Evolutionary conservation across 768 basidiomycete genomes (phyloP).

Genomic region (Trametes sanguinea): DNA sequence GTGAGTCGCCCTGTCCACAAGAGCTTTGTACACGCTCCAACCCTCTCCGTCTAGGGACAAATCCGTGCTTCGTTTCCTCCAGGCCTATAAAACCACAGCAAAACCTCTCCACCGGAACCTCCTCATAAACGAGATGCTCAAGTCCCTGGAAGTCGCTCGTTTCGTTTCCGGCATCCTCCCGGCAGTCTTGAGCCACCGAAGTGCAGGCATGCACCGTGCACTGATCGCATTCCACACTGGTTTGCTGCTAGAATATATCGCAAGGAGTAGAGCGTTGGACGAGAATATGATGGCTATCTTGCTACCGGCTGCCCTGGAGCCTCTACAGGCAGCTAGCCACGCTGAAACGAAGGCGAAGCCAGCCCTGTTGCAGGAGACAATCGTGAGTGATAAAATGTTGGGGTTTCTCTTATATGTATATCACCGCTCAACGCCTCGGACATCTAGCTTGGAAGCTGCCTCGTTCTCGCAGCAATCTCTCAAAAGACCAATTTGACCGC

Average conservation of each 20-base stretch:
- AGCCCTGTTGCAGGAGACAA: slow-evolving; percentile 46
- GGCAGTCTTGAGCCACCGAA: slow-evolving; percentile 46
- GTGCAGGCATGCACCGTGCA: slow-evolving; percentile 50
- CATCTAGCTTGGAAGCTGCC: slow-evolving; percentile 66
- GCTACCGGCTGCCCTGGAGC: slow-evolving; percentile 63
- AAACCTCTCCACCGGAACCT: slow-evolving; percentile 71
- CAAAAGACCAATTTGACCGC: slow-evolving; percentile 62
- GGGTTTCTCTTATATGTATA: not conserved
- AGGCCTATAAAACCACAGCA: slow-evolving; percentile 75
- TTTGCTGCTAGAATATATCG: slow-evolving; percentile 77
- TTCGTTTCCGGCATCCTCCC: slow-evolving; percentile 71
- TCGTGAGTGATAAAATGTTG: slow-evolving; percentile 43
- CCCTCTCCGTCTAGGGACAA: slow-evolving; percentile 45
- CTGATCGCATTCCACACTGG: slow-evolving; percentile 84
- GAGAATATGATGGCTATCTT: slow-evolving; percentile 68
- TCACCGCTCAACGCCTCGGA: not conserved
- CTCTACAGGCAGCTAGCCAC: slow-evolving; percentile 40
- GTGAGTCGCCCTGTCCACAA: slow-evolving; percentile 40
- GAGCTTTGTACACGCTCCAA: too few species aligned
- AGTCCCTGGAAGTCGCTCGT: slow-evolving; percentile 66
- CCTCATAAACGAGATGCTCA: slow-evolving; percentile 75
- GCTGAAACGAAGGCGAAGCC: slow-evolving; percentile 16
- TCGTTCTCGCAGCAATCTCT: slow-evolving; percentile 70
- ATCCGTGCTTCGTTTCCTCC: slow-evolving; percentile 67
- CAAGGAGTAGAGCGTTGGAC: slow-evolving; percentile 54